Base-by-base conservation (phyloP, 2,329 filamentous ascomycete species). In the Allantophomopsis lycopodina region DNA sequence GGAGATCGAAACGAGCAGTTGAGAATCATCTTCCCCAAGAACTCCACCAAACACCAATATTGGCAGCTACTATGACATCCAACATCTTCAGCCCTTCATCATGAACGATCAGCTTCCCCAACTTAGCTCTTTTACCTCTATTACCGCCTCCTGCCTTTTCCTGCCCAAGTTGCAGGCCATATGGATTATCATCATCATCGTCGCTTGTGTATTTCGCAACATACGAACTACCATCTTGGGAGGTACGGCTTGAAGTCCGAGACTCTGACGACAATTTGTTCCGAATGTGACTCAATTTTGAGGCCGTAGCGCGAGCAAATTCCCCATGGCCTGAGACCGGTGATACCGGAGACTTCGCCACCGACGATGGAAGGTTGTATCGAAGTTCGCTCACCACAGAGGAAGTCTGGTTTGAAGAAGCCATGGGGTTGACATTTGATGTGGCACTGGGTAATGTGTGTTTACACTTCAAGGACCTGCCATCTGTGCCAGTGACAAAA, bases 41-140 rank as follows among this genome's bases (percentile, higher is more conserved):
- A 50, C 79, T 78, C 88, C 89, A 96, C 85, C 88, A 98, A 13
- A 96, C 65, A 1, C 83, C 86, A 61, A 98, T 74, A 55, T 94
- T 95, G 10, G 87, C 83, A 4, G 89, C 85, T 15, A 98, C 85
- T 0, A 94, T 67, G 42, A 98, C 59, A 65, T 98, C 91, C 51
- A 96, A 60, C 89, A 98, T 96, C 65, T 94, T 94, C 47, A 94
- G 62, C 0, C 91, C 91, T 52, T 94, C 88, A 41, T 89, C 78
- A 50, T 87, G 76, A 31, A 98, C 71, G 38, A 96, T 86, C 38
- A 98, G 64, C 60, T 96, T 98, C 1, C 89, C 91, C 50, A 98
- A 64, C 63, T 98, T 98, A 3, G 86, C 88, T 52, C 84, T 76
- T 57, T 84, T 87, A 0, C 89, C 89, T 35, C 80, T 72, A 53